These are phyloP conservation scores for Backusella westeae DNA, from an alignment of 192 early-diverging fungal genomes.

Conservation along the genomic window DNA sequence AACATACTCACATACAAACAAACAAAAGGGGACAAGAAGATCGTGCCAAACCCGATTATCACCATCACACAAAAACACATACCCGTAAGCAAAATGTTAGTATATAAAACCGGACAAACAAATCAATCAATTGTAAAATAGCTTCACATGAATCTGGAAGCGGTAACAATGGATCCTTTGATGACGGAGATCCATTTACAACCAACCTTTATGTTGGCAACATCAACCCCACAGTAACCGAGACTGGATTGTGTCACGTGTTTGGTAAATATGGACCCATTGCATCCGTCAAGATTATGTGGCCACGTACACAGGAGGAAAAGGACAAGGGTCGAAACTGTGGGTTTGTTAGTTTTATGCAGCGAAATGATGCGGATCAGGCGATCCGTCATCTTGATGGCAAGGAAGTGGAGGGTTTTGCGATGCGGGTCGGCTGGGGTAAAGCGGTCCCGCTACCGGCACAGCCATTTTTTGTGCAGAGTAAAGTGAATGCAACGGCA, in stretches of 20 bases:
- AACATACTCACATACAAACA: neutral
- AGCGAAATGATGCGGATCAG: constrained; percentile 61
- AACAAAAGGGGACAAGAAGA: constrained; percentile 60
- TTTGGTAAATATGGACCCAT: constrained; percentile 86
- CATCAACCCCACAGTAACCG: constrained; percentile 67
- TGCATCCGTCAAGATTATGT: constrained; percentile 93
- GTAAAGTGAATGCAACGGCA: constrained; percentile 21
- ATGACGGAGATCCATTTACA: constrained; percentile 69
- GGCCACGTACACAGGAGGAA: constrained; percentile 87
- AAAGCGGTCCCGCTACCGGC: constrained; percentile 74
- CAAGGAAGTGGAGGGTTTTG: constrained; percentile 53
- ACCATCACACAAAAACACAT: constrained; percentile 40
- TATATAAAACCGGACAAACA: neutral
- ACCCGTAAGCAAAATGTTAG: neutral
- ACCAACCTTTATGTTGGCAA: constrained; percentile 89
- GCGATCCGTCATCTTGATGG: constrained; percentile 79
- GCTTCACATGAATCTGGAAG: neutral
- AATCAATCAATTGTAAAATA: neutral
- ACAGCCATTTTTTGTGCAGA: constrained; percentile 64
- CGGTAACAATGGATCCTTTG: constrained; percentile 52
- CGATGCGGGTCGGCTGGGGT: constrained; percentile 80
- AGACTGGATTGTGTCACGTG: constrained; percentile 65
- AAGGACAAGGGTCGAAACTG: constrained; percentile 73
- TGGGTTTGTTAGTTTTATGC: constrained; percentile 93
- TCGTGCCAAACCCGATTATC: constrained; percentile 44